Base-by-base conservation (phyloP, 805 yeast genomes). In the Lachancea lanzarotensis region DNA sequence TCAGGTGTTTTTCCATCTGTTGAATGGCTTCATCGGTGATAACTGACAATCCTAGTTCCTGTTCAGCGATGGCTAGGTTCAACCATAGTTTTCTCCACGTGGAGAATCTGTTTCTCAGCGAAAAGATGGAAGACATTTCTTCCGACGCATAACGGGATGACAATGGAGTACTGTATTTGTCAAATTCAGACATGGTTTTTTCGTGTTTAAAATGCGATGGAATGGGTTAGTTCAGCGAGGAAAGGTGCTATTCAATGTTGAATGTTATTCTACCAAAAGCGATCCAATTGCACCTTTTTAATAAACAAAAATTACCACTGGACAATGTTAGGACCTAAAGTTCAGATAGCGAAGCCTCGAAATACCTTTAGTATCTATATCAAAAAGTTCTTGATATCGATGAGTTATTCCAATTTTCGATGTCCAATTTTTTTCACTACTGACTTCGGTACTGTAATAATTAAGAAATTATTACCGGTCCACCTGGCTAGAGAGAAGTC, bases 21-120 rank as follows among this genome's bases (percentile, higher is more conserved):
- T 76, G 84, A 54, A 93, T 78, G 41, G 98, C 98, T 65, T 87
- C 93, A 54, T 89, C 95, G 22, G 91, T 78, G 66, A 93, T 82
- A 45, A 90, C 81, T 42, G 73, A 72, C 47, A 93, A 75, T 2
- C 98, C 98, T 41, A 90, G 77, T 63, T 88, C 87, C 69, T 88
- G 76, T 72, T 93, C 98, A 49, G 98, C 98, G 62, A 82, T 82
- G 55, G 98, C 98, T 57, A 93, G 75, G 66, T 85, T 90, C 62
- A 81, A 78, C 98, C 98, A 93, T 53, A 93, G 78, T 68, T 87
- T 87, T 78, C 98, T 86, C 98, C 98, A 93, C 34, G 98, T 93
- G 43, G 96, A 84, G 70, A 85, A 93, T 63, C 98, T 78, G 74
- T 85, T 93, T 71, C 96, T 81, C 62, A 84, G 68, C 38, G 98